Conservation (phyloP, 1,284 basidiomycete species). For the Mycena sp. region DNA sequence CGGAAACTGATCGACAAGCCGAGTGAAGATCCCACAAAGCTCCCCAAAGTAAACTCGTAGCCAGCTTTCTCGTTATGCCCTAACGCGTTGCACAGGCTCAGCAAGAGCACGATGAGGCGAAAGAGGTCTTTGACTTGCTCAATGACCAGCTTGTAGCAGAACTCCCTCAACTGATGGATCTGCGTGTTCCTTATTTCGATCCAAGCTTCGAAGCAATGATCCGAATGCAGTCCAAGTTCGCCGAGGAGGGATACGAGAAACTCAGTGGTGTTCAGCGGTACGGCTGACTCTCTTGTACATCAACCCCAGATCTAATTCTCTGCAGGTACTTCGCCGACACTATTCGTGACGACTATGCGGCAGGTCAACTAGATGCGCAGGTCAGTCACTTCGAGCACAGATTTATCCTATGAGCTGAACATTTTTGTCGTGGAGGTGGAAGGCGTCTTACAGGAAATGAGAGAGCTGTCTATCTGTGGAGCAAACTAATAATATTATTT, state of each 20-base stretch:
- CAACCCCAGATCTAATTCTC: neutral
- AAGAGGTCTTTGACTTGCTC: conserved; percentile 92
- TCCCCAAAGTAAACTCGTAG: conserved; percentile 76
- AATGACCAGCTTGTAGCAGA: conserved; percentile 94
- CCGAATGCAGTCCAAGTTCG: conserved; percentile 96
- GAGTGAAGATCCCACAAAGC: conserved; percentile 90
- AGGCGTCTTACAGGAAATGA: conserved; percentile 95
- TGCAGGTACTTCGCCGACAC: conserved; percentile 87
- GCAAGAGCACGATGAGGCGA: conserved; percentile 93
- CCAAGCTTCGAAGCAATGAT: conserved; percentile 99
- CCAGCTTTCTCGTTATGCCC: no score
- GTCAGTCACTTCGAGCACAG: no score
- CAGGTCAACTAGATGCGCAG: conserved; percentile 95
- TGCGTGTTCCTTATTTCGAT: conserved; percentile 97
- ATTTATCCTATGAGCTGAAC: neutral
- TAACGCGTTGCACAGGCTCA: conserved; percentile 70
- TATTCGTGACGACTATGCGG: conserved; percentile 96
- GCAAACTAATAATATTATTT: conserved; percentile 45
- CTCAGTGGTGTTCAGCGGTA: conserved; percentile 87
- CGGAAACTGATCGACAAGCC: conserved; percentile 95
- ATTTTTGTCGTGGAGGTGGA: conserved; percentile 68
- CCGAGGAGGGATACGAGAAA: conserved; percentile 98
- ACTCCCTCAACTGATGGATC: conserved; percentile 91
- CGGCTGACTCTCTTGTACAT: neutral
- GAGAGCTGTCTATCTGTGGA: conserved; percentile 92